Percentiles rank a stretch among this genome's conserved stretches.
phyloP scores from a whole-genome alignment of 2,329 filamentous ascomycete species.

The Xylariaceae sp. region DNA sequence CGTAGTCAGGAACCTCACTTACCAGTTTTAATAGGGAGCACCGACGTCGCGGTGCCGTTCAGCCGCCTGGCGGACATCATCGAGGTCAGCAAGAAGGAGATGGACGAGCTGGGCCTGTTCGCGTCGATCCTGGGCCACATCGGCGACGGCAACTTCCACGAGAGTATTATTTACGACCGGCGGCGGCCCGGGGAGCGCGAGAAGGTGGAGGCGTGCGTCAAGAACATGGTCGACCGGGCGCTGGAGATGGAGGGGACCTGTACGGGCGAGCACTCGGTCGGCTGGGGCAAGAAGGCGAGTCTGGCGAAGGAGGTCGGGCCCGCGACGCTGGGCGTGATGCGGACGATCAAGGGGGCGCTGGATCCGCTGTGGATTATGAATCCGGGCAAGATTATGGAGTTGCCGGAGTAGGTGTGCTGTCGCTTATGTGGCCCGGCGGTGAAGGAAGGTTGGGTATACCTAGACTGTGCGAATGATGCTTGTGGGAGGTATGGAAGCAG shows the following conservation, averaged over 20 bases:
- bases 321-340: slow-evolving; percentile 81
- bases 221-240: slow-evolving; percentile 87
- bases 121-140: slow-evolving; percentile 86
- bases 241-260: slow-evolving; percentile 93
- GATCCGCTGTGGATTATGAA: slow-evolving; percentile 90
- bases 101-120: slow-evolving; percentile 81
- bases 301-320: slow-evolving; percentile 74
- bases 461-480: too few species aligned
- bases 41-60: slow-evolving; percentile 80
- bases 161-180: slow-evolving; percentile 83
- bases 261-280: slow-evolving; percentile 83
- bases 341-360: slow-evolving; percentile 72
- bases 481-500: too few species aligned
- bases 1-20: not conserved
- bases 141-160: slow-evolving; percentile 92
- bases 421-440: too few species aligned
- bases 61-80: slow-evolving; percentile 68
- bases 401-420: slow-evolving; percentile 30
- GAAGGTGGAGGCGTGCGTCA: slow-evolving; percentile 75
- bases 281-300: slow-evolving; percentile 79
- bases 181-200: slow-evolving; percentile 63
- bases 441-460: too few species aligned
- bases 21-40: slow-evolving; percentile 54
- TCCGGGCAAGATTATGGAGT: slow-evolving; percentile 85
- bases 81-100: slow-evolving; percentile 83